Conservation (phyloP, 2,329 filamentous ascomycete species). For the Cladophialophora carrionii region DNA sequence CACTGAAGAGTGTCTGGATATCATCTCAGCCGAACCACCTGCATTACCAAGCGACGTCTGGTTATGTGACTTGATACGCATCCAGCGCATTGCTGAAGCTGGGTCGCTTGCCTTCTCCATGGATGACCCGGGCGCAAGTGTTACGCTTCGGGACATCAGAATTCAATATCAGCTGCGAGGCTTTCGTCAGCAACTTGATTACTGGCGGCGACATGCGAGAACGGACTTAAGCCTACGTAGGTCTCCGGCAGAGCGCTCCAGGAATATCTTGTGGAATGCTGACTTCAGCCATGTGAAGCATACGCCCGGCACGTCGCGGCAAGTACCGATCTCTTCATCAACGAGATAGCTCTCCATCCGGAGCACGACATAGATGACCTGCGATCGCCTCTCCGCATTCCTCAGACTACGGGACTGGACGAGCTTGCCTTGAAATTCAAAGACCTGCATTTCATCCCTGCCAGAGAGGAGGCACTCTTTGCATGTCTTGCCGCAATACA, state of each 20-base stretch:
- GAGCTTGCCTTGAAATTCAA: conserved; percentile 19
- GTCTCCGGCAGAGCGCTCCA: conserved; percentile 39
- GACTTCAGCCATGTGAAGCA: conserved; percentile 10
- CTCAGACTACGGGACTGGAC: conserved; percentile 61
- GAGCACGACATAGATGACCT: conserved; percentile 60
- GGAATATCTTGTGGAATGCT: not conserved
- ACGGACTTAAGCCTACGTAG: conserved; percentile 55
- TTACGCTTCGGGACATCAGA: conserved; percentile 62
- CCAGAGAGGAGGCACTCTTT: conserved; percentile 68
- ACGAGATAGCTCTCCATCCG: conserved; percentile 71
- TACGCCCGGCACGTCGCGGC: conserved; percentile 64
- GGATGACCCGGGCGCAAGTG: conserved; percentile 62
- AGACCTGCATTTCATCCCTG: conserved; percentile 46
- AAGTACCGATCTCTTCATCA: conserved; percentile 70
- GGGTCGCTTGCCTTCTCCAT: conserved; percentile 67
- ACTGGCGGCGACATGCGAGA: conserved; percentile 60
- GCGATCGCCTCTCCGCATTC: conserved; percentile 39
- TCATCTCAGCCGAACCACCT: conserved; percentile 59
- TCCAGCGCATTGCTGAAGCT: conserved; percentile 69
- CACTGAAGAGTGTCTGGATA: conserved; percentile 64
- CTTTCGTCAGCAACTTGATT: conserved; percentile 67
- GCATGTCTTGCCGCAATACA: conserved; percentile 70
- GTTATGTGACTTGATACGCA: conserved; percentile 61
- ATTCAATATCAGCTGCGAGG: conserved; percentile 66
- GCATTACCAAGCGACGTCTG: conserved; percentile 58